Evolutionary conservation across 2,329 filamentous ascomycete species (phyloP).

Genomic region (Penicillium sp.): DNA sequence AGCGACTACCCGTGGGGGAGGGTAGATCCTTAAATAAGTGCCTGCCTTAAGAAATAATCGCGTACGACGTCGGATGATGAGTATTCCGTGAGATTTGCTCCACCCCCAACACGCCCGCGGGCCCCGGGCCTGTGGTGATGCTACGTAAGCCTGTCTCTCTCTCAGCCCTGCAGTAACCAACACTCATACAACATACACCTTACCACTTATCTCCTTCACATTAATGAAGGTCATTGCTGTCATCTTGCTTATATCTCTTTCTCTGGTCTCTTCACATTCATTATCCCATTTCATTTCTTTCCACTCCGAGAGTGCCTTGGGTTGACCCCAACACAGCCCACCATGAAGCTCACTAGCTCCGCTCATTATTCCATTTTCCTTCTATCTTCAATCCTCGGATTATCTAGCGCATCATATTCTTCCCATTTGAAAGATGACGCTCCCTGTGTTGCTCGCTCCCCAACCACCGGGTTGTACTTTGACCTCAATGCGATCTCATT

Average conservation of each 20-base stretch:
- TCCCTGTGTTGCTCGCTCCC: conserved; percentile 62
- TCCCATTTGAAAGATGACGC: conserved; percentile 45
- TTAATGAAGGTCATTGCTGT: conserved; percentile 1
- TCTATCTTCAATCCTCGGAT: conserved; percentile 31
- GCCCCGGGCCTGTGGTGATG: too few relatives aligned
- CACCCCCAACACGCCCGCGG: conserved; percentile 11
- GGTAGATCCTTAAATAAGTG: conserved; percentile 11
- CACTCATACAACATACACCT: not conserved
- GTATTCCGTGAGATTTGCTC: conserved; percentile 14
- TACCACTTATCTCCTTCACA: not conserved
- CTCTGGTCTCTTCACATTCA: conserved; percentile 7
- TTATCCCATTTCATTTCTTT: conserved; percentile 4
- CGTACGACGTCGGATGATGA: conserved; percentile 22
- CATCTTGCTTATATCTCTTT: not conserved
- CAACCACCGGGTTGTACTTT: conserved; percentile 61
- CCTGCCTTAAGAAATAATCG: not conserved
- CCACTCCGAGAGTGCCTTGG: conserved; percentile 1
- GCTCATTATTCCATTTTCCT: conserved; percentile 33
- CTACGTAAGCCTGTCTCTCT: conserved; percentile 19
- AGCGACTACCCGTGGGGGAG: not conserved
- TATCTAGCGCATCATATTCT: conserved; percentile 32
- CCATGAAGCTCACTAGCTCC: conserved; percentile 37
- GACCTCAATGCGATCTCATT: conserved; percentile 59
- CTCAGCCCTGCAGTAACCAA: not conserved
- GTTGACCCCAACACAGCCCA: conserved; percentile 9